Base-by-base conservation (phyloP, 306 rosid species). In the Cicer yamashitae region DNA sequence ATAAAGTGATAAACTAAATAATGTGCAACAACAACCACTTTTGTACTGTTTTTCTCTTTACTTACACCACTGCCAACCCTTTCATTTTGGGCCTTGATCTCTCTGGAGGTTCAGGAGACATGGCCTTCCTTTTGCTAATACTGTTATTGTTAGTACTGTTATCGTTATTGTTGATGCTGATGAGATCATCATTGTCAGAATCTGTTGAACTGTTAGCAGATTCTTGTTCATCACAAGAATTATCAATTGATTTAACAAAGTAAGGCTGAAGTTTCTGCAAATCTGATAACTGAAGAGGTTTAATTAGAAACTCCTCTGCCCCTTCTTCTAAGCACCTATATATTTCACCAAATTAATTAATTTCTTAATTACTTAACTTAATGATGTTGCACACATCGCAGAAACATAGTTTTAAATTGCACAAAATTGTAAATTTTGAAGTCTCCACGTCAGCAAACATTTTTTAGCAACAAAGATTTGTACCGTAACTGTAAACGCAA, bases 261-360 rank as follows among this genome's bases (percentile, higher is more conserved):
- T 85, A 84, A 6, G 88, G 86, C 45, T 85, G 91, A 56, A 94
- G 96, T 82, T 91, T 94, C 85, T 94, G 77, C 71, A 94, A 64
- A 79, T 94, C 98, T 7, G 97, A 87, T 52, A 84, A 52, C 77
- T 90, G 92, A 48, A 94, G 86, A 70, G 98, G 98, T 81, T 94
- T 94, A 85, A 94, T 44, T 41, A 94, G 96, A 74, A 94, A 94
- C 76, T 94, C 94, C 57, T 91, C 96, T 6, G 97, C 98, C 9
- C 98, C 98, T 86, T 54, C 98, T 76, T 91, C 96, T 79, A 94
- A 71, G 81, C 98, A 94, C 96, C 98, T 94, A 79, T 3, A 25
- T 25, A 25, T 25, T 0, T 75, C 12, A 51, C 11, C 18, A 73
- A 61, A 73, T 30, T 0, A 80, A 73, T 3, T 9, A 37, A 13